Evolutionary conservation across 306 rosid genomes (phyloP).

Genomic region (Rosa persica): DNA sequence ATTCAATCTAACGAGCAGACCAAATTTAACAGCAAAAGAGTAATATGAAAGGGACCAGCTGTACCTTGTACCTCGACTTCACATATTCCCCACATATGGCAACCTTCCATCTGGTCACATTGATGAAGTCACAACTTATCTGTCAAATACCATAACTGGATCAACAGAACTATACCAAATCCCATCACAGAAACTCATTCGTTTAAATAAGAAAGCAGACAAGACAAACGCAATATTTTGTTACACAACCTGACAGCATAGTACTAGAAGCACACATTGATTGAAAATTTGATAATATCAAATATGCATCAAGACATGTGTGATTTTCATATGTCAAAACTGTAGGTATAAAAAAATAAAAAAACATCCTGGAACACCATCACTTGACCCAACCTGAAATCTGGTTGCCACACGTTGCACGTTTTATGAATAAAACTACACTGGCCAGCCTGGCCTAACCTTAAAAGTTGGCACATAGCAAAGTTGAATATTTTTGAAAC

Average conservation of each 20-base stretch:
- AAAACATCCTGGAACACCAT: constrained; percentile 16
- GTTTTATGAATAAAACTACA: constrained; percentile 59
- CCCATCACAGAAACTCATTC: neutral
- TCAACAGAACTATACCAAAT: constrained; percentile 3
- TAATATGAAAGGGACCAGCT: constrained; percentile 14
- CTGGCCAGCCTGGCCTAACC: constrained; percentile 75
- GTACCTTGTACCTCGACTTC: constrained; percentile 87
- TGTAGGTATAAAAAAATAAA: neutral
- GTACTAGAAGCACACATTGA: constrained; percentile 6
- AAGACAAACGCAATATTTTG: neutral
- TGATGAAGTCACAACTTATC: constrained; percentile 75
- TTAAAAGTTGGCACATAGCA: constrained; percentile 59
- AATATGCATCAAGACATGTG: constrained; percentile 3
- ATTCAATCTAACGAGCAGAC: constrained; percentile 12
- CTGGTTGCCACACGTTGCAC: constrained; percentile 72
- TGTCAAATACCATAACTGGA: constrained; percentile 44
- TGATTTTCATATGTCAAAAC: neutral
- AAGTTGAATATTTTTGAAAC: neutral
- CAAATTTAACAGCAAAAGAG: neutral
- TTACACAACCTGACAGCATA: constrained; percentile 11
- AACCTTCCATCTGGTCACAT: constrained; percentile 85
- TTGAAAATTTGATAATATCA: neutral
- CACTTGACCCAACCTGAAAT: constrained; percentile 57
- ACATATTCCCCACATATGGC: constrained; percentile 97
- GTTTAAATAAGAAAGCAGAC: neutral